Base-by-base conservation (phyloP, 345 rosid genomes). In the Acer negundo region DNA sequence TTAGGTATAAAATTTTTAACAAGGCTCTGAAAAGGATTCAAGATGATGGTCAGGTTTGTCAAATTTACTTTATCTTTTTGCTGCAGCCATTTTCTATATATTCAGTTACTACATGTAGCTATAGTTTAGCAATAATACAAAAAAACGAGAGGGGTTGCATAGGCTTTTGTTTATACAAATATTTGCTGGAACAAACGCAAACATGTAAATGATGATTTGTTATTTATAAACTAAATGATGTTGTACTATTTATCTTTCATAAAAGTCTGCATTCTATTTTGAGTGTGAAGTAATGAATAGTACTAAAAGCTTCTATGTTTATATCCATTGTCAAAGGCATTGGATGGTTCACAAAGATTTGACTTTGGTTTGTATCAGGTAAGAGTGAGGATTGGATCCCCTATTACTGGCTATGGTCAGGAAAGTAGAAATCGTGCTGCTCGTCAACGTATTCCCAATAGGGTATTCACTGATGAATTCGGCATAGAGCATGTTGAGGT, bases 401-500 rank as follows among this genome's bases (percentile, higher is more conserved):
- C 99, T 17, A 91, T 96, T 78, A 96, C 91, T 20, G 99, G 99
- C 49, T 96, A 92, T 81, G 99, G 98, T 77, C 98, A 94, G 77
- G 99, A 96, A 86, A 91, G 91, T 59, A 89, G 97, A 82, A 96
- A 96, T 80, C 94, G 99, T 42, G 97, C 94, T 72, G 98, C 98
- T 58, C 97, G 99, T 65, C 99, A 96, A 80, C 93, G 92, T 42
- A 94, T 96, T 74, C 97, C 97, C 3, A 87, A 91, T 79, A 91
- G 84, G 83, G 62, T 87, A 70, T 94, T 82, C 78, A 91, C 93
- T 2, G 99, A 96, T 84, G 99, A 94, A 80, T 92, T 91, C 62
- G 99, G 99, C n/a, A 87, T 88, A n/a, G 97, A 96, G 82, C 97
- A 88, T 76, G 90, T 96, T 75, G 93, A 89, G 95, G 99, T 95